phyloP scores from a whole-genome alignment of 1,284 basidiomycete species.

The Ustilago nuda region DNA sequence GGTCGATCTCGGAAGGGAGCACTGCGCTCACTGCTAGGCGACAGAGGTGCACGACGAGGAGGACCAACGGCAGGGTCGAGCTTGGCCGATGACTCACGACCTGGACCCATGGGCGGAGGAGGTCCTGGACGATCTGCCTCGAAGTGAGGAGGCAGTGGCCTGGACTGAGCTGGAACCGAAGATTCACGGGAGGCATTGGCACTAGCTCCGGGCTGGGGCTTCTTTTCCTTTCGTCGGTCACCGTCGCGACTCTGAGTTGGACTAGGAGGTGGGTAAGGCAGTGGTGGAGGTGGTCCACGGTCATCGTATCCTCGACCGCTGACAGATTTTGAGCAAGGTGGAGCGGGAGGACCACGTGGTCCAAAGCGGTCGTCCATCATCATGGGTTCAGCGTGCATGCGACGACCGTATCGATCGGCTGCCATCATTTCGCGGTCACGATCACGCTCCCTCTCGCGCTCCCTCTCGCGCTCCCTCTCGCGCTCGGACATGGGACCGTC shows the following conservation, averaged over 20 bases:
- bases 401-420: conserved; percentile 46
- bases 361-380: conserved; percentile 45
- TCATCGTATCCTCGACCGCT: conserved; percentile 36
- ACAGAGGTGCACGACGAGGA: conserved; percentile 31
- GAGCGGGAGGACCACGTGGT: conserved; percentile 39
- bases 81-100: conserved; percentile 20
- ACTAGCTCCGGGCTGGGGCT: conserved; percentile 13
- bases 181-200: conserved; percentile 26
- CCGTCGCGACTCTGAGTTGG: conserved; percentile 42
- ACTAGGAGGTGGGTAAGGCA: conserved; percentile 45
- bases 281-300: conserved; percentile 40
- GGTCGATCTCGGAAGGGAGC: conserved; percentile 22
- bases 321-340: conserved; percentile 32
- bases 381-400: conserved; percentile 41
- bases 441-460: conserved; percentile 37
- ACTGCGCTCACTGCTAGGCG: conserved; percentile 35
- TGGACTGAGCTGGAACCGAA: conserved; percentile 26
- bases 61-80: conserved; percentile 23
- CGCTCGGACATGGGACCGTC: conserved; percentile 42
- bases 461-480: conserved; percentile 39
- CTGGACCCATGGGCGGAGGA: conserved; percentile 34
- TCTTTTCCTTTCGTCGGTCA: conserved; percentile 48
- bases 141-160: conserved; percentile 29
- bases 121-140: conserved; percentile 39
- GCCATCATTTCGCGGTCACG: conserved; percentile 48